Conservation (phyloP, 805 yeast genomes). For the Myxozyma nipponensis region DNA sequence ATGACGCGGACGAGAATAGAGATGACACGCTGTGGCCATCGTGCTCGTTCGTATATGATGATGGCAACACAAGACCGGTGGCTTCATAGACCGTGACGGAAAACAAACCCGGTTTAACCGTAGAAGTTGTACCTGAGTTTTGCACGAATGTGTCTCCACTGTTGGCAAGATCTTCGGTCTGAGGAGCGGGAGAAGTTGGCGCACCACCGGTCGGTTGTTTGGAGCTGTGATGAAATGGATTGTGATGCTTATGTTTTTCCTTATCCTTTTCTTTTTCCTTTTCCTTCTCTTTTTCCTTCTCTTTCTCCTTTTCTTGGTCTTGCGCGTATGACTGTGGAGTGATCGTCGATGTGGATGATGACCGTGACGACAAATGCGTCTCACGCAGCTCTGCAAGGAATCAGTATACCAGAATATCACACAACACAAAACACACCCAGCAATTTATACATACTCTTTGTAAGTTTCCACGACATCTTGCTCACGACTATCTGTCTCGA, state of each 20-base stretch:
- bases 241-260: conserved; percentile 13
- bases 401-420: not conserved
- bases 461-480: conserved; percentile 43
- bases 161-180: not conserved
- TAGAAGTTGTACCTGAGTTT: conserved; percentile 28
- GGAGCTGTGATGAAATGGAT: conserved; percentile 14
- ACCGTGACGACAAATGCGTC: conserved; percentile 36
- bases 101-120: conserved; percentile 60
- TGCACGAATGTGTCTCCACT: too few relatives aligned
- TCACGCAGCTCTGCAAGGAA: conserved; percentile 41
- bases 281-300: conserved; percentile 6
- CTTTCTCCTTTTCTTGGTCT: conserved; percentile 3
- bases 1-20: conserved; percentile 6
- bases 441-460: conserved; percentile 39
- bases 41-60: conserved; percentile 26
- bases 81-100: conserved; percentile 75
- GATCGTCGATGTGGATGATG: conserved; percentile 28
- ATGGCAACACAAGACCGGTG: conserved; percentile 61
- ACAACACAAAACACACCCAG: not conserved
- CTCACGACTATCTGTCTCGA: too few relatives aligned
- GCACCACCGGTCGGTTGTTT: conserved; percentile 5
- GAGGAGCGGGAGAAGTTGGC: conserved; percentile 1
- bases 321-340: conserved; percentile 19
- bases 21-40: conserved; percentile 16
- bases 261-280: conserved; percentile 4